These are phyloP conservation scores for Sclerospora graminicola DNA, from an alignment of 352 stramenopile species.

Conservation along the genomic window DNA sequence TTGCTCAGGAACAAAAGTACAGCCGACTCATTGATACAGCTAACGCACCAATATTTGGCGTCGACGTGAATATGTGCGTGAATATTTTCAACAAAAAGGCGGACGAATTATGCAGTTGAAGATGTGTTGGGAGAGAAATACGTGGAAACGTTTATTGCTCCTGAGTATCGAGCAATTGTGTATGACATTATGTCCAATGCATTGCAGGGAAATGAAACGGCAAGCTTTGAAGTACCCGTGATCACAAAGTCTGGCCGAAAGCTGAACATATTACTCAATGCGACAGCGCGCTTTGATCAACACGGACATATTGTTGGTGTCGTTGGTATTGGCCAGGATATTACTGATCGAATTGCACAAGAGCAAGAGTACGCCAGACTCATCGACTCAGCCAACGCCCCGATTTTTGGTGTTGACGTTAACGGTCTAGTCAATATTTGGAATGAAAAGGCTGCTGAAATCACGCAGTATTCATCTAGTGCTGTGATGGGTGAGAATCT, in stretches of 20 bases:
- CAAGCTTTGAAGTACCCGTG: conserved; percentile 72
- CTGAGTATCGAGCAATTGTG: conserved; percentile 55
- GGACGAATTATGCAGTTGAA: conserved; percentile 53
- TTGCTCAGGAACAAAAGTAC: conserved; percentile 50
- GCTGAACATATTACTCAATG: conserved; percentile 70
- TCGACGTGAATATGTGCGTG: conserved; percentile 34
- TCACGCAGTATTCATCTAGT: conserved; percentile 55
- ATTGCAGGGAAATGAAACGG: conserved; percentile 41
- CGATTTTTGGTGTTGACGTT: conserved; percentile 81
- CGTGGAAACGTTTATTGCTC: conserved; percentile 78
- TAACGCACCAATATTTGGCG: conserved; percentile 49
- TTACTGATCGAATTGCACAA: conserved; percentile 52
- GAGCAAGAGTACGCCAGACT: conserved; percentile 47
- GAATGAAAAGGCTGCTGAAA: conserved; percentile 59
- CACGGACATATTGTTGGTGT: conserved; percentile 51
- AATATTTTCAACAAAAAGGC: conserved; percentile 71
- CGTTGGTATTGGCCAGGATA: conserved; percentile 66
- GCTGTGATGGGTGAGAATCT: conserved; percentile 56
- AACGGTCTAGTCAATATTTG: conserved; percentile 52
- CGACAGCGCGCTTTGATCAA: conserved; percentile 61
- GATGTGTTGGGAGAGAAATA: conserved; percentile 66
- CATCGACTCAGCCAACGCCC: conserved; percentile 70
- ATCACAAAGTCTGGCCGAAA: conserved; percentile 53
- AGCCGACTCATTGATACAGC: conserved; percentile 40
- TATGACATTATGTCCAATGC: conserved; percentile 57